Percentiles rank a stretch among this genome's conserved stretches.
Evolutionary conservation across 108 stramenopile genomes (phyloP).

Genomic region (Epipyxis sp.): DNA sequence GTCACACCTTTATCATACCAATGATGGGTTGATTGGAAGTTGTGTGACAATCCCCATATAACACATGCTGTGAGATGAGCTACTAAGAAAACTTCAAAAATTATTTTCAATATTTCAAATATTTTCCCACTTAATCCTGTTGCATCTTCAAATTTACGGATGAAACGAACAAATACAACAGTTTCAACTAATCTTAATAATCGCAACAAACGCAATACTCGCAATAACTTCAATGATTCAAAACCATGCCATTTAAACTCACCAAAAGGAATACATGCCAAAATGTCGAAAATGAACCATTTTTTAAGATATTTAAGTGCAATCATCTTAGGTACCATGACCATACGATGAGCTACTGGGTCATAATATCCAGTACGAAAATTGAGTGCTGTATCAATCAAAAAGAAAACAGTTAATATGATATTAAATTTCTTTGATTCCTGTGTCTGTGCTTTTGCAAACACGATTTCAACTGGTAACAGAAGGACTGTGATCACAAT

Average conservation of each 20-base stretch:
- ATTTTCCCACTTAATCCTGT: slow-evolving; percentile 42
- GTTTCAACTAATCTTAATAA: slow-evolving; percentile 59
- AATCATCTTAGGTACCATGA: slow-evolving; percentile 52
- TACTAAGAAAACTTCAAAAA: slow-evolving; percentile 45
- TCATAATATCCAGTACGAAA: slow-evolving; percentile 61
- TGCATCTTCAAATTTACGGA: slow-evolving; percentile 56
- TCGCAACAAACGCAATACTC: slow-evolving; percentile 60
- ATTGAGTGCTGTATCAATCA: slow-evolving; percentile 63
- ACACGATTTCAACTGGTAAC: slow-evolving; percentile 44
- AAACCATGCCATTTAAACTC: too few relatives aligned
- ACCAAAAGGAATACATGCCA: slow-evolving; percentile 41
- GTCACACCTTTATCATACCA: too few relatives aligned
- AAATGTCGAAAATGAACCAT: slow-evolving; percentile 62
- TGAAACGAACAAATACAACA: slow-evolving; percentile 49
- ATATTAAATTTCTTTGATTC: slow-evolving; percentile 37
- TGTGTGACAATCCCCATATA: slow-evolving; percentile 27
- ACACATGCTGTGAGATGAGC: slow-evolving; percentile 49
- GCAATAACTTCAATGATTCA: slow-evolving; percentile 36
- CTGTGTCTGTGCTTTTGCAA: too few relatives aligned
- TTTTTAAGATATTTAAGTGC: slow-evolving; percentile 58
- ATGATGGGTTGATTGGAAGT: too few relatives aligned
- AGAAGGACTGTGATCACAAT: slow-evolving; percentile 53
- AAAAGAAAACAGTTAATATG: slow-evolving; percentile 58
- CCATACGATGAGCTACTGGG: slow-evolving; percentile 55
- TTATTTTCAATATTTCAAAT: background rate